phyloP scores from a whole-genome alignment of 2,329 filamentous ascomycete genomes.

The Ascochyta viciae-villosae region DNA sequence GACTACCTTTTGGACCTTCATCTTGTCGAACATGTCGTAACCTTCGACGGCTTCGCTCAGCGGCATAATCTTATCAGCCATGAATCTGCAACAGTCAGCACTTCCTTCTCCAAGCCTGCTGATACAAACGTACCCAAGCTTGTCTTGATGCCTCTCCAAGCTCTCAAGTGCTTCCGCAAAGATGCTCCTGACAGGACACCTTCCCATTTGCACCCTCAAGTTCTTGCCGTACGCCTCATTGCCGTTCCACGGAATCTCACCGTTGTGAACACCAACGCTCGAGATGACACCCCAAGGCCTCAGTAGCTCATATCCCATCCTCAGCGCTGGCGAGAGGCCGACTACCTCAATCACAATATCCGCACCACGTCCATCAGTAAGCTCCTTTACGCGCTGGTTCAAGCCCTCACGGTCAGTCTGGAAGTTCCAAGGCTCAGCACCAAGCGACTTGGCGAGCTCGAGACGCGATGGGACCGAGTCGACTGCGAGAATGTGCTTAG shows the following conservation, averaged over 20 bases:
- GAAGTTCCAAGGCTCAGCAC: constrained; percentile 86
- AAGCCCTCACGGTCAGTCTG: constrained; percentile 69
- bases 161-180: constrained; percentile 56
- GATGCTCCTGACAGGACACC: constrained; percentile 59
- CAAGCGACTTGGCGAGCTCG: constrained; percentile 73
- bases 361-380: constrained; percentile 80
- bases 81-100: constrained; percentile 48
- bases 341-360: constrained; percentile 75
- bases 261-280: constrained; percentile 59
- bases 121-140: constrained; percentile 50
- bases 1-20: constrained; percentile 61
- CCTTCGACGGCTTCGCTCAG: constrained; percentile 59
- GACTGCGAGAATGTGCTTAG: constrained; percentile 78
- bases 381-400: constrained; percentile 72
- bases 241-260: constrained; percentile 57
- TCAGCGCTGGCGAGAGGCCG: constrained; percentile 56
- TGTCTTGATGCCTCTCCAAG: constrained; percentile 57
- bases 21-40: constrained; percentile 61
- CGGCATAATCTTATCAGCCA: constrained; percentile 62
- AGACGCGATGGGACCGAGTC: constrained; percentile 80
- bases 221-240: constrained; percentile 60
- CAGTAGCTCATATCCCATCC: constrained; percentile 57
- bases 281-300: constrained; percentile 58
- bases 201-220: constrained; percentile 57
- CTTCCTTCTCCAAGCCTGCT: neutral